Evolutionary conservation across 164 flowering plant genomes (phyloP), one percentile per base, ranked within the genome.

Genomic region (Magnolia changhungtana): DNA sequence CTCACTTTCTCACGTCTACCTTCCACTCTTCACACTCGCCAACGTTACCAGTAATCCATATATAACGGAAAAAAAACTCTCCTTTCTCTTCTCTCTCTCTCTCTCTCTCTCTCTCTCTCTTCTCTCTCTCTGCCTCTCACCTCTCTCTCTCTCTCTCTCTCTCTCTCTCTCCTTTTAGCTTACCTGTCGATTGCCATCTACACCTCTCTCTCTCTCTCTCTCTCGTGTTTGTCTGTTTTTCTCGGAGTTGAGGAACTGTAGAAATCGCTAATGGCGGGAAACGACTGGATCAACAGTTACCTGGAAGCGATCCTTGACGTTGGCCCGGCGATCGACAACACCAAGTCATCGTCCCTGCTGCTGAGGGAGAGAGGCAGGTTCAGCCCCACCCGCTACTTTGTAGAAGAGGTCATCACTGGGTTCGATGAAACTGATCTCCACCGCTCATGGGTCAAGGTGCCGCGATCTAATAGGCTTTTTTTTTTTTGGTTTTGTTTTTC

Each of bases 361-460:
- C 81, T 96, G 52, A 80, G 99, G 63, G 99, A 96, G 82, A 83
- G 99, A 80, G 99, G 99, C 8, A 83, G 91, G 50, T 96, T 96
- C 83, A 96, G 95, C 76, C 99, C 99, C 3, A 93, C 98, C 64
- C 88, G 91, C 4, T 96, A 96, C 84, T 96, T 96, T 83, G 99
- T 96, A 21, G 99, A 96, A 69, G 94, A 96, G 76, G 98, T 96
- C 58, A 90, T 96, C 81, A 91, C 98, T 68, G 97, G 98, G 24
- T 96, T 94, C 85, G 96, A 96, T 87, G 99, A 96, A 82, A 94
- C 98, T 31, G 99, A 96, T 88, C 96, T 96, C 13, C 86, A 96
- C 63, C 94, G 98, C 66, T 93, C 99, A 7, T 96, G 99, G 99
- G 89, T 93, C 79, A 72, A 78, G 83, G 98, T 93, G 79, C 3